phyloP scores from a whole-genome alignment of 1,284 basidiomycete genomes.

The Leccinum subspadiceum region DNA sequence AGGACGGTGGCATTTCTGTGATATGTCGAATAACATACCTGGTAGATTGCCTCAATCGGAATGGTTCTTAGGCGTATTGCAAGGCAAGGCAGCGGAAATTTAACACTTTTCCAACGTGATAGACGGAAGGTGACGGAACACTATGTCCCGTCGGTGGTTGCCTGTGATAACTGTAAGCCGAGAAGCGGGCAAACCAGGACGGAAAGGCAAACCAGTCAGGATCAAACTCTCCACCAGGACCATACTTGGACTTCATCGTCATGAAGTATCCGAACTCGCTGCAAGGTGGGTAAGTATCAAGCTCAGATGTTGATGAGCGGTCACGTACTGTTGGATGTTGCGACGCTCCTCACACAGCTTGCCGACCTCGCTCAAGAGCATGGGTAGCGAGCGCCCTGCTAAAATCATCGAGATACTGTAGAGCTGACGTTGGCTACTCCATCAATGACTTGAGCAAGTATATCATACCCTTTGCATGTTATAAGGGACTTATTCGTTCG shows the following conservation, averaged over 20 bases:
- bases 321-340: conserved; percentile 64
- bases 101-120: conserved; percentile 12
- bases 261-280: conserved; percentile 72
- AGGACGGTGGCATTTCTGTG: conserved; percentile 12
- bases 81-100: conserved; percentile 21
- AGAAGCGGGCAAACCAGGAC: neutral
- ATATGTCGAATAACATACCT: conserved; percentile 25
- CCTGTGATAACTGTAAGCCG: conserved; percentile 33
- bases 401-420: conserved; percentile 74
- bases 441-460: neutral
- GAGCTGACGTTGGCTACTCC: conserved; percentile 10
- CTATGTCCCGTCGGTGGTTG: conserved; percentile 43
- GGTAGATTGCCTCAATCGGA: conserved; percentile 21
- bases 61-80: conserved; percentile 9
- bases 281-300: conserved; percentile 13
- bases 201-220: conserved; percentile 56
- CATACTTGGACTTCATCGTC: conserved; percentile 66
- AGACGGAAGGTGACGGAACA: conserved; percentile 34
- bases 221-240: conserved; percentile 73
- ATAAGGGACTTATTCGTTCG: conserved; percentile 69
- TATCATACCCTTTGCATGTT: conserved; percentile 60
- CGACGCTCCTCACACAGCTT: conserved; percentile 72
- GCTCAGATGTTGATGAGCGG: neutral
- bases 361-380: conserved; percentile 74
- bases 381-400: conserved; percentile 71